Conservation (phyloP, 768 basidiomycete genomes). For the Podaxis sp. region DNA sequence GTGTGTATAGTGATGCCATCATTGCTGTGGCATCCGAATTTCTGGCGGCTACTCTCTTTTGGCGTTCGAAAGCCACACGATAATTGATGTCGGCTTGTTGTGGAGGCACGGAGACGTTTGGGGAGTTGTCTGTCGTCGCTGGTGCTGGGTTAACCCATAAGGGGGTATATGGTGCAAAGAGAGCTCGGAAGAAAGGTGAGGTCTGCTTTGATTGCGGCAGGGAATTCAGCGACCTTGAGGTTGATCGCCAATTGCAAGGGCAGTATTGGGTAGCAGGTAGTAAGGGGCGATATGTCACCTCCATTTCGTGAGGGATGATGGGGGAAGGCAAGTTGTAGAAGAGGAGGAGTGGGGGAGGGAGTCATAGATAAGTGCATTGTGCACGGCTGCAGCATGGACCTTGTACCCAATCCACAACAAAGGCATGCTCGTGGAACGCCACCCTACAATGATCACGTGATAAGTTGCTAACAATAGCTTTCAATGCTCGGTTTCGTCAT, state of each 20-base stretch:
- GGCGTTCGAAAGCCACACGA: conserved; percentile 2
- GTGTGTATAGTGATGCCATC: not conserved
- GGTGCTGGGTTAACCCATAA: conserved; percentile 3
- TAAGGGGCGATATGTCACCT: conserved; percentile 3
- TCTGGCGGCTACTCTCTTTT: not conserved
- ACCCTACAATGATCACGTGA: not conserved
- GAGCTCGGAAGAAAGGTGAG: conserved; percentile 3
- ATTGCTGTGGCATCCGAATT: not conserved
- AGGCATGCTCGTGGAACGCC: not conserved
- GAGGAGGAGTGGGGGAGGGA: not conserved
- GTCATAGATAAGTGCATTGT: conserved; percentile 2
- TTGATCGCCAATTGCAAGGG: not conserved
- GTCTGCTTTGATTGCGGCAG: not conserved
- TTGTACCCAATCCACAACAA: conserved; percentile 11
- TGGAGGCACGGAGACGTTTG: not conserved
- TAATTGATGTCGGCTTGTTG: conserved; percentile 1
- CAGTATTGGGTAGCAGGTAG: conserved; percentile 8
- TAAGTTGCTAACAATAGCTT: not conserved
- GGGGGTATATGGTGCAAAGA: conserved; percentile 6
- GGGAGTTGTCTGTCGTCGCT: not conserved
- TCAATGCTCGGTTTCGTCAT: not conserved
- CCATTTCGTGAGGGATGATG: not conserved
- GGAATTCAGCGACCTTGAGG: not conserved
- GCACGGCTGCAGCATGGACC: conserved; percentile 1
- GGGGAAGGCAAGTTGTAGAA: not conserved